A percentile compares a stretch with the other conserved stretches of the same genome.
Conservation (phyloP, 768 basidiomycete species). For the Cyclocybe cylindracea region DNA sequence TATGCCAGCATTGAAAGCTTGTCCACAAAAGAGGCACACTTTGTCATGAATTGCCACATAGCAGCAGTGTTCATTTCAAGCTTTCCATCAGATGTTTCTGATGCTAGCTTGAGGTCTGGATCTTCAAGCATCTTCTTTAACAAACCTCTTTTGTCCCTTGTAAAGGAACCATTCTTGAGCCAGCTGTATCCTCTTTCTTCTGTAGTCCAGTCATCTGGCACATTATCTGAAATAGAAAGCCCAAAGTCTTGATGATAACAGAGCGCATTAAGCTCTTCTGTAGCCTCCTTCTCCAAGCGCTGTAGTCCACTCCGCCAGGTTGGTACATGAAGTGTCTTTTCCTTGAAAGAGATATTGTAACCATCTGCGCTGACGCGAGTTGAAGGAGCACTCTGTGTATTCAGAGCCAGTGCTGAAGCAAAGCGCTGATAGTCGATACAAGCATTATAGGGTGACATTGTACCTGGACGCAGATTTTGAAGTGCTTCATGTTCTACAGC, state of each 20-base stretch:
- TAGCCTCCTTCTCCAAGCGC: not conserved
- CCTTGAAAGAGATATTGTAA: not conserved
- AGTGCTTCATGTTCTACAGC: constrained; percentile 8
- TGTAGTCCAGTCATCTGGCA: constrained; percentile 15
- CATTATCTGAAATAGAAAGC: constrained; percentile 1
- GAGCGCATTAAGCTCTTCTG: not conserved
- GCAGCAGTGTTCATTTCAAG: not conserved
- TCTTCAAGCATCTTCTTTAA: not conserved
- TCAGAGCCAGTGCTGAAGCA: constrained; percentile 3
- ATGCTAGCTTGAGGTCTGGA: not conserved
- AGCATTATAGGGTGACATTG: constrained; percentile 2
- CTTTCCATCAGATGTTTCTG: not conserved
- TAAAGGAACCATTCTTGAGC: not conserved
- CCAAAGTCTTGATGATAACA: constrained; percentile 1
- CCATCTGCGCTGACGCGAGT: constrained; percentile 11
- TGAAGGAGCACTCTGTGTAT: constrained; percentile 1
- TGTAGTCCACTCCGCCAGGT: constrained; percentile 7
- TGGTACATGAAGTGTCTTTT: constrained; percentile 1
- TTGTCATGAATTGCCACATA: constrained; percentile 1
- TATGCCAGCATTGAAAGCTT: constrained; percentile 4
- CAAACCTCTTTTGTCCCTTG: not conserved
- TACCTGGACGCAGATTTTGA: constrained; percentile 4
- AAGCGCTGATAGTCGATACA: constrained; percentile 12
- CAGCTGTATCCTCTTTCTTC: constrained; percentile 10
- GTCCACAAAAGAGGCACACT: not conserved